Evolutionary conservation across 2,329 filamentous ascomycete species (phyloP).

Genomic region (Cadophora sp.): DNA sequence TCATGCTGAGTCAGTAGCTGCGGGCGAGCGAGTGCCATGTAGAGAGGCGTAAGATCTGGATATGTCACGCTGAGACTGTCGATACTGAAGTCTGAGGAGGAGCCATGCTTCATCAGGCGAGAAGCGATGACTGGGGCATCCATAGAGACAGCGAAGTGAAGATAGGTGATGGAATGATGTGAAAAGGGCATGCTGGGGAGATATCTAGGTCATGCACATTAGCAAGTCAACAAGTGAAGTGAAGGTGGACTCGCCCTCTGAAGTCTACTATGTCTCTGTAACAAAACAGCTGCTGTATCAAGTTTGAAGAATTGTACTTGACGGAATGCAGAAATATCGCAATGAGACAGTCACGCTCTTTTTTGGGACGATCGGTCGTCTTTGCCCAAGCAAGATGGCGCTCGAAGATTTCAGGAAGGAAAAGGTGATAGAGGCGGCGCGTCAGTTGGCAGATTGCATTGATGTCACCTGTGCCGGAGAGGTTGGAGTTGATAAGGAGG

Average conservation of each 20-base stretch:
- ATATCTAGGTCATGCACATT: not conserved
- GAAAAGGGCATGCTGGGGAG: not conserved
- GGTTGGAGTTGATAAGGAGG: not conserved
- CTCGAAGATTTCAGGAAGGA: constrained; percentile 10
- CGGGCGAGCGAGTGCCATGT: constrained; percentile 1
- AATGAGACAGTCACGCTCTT: not conserved
- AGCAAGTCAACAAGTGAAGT: not conserved
- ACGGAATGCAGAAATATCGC: constrained; percentile 13
- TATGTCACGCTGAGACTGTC: constrained; percentile 11
- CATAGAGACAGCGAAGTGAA: constrained; percentile 10
- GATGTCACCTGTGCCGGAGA: constrained; percentile 2
- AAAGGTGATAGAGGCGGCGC: not conserved
- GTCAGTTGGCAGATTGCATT: constrained; percentile 11
- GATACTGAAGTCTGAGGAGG: not conserved
- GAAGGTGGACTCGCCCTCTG: constrained; percentile 5
- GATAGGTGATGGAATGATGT: constrained; percentile 3
- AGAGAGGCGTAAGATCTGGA: constrained; percentile 19
- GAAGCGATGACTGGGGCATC: constrained; percentile 16
- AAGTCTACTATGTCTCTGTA: constrained; percentile 7
- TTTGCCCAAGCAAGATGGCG: not conserved
- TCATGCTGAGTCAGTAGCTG: constrained; percentile 5
- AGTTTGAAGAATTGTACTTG: not conserved
- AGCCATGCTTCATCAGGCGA: constrained; percentile 16
- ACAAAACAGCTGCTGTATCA: constrained; percentile 10
- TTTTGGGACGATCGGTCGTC: not conserved